phyloP scores from a whole-genome alignment of 2,329 filamentous ascomycete species.

The Monosporascus ibericus region DNA sequence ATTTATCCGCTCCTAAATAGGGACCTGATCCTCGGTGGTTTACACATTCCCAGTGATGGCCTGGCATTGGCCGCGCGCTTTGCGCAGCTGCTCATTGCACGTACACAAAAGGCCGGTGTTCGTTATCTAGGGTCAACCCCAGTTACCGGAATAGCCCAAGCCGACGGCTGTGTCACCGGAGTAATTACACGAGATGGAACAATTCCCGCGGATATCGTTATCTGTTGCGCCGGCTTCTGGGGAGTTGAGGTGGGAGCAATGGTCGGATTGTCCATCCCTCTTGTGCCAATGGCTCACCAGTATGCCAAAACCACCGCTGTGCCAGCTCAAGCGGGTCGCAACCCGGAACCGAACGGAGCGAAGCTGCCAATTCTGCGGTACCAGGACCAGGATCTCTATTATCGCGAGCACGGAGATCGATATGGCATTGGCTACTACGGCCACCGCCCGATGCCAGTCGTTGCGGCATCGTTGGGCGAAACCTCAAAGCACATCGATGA shows the following conservation, averaged over 20 bases:
- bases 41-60: slow-evolving; percentile 56
- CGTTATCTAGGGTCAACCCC: slow-evolving; percentile 49
- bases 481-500: slow-evolving; percentile 50
- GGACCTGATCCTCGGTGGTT: slow-evolving; percentile 48
- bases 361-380: slow-evolving; percentile 53
- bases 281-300: slow-evolving; percentile 57
- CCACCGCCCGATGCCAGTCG: slow-evolving; percentile 55
- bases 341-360: slow-evolving; percentile 38
- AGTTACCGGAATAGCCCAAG: slow-evolving; percentile 50
- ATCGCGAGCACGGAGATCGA: slow-evolving; percentile 57
- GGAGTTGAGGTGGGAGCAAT: slow-evolving; percentile 59
- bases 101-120: slow-evolving; percentile 52
- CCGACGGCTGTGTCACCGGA: slow-evolving; percentile 45
- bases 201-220: slow-evolving; percentile 52
- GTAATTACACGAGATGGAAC: slow-evolving; percentile 43
- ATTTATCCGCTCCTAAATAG: slow-evolving; percentile 50
- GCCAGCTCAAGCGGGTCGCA: slow-evolving; percentile 28
- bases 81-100: slow-evolving; percentile 53
- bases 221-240: slow-evolving; percentile 62
- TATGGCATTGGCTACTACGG: slow-evolving; percentile 60
- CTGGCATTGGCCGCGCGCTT: slow-evolving; percentile 56
- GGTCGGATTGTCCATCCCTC: slow-evolving; percentile 50
- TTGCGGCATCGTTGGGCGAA: slow-evolving; percentile 45
- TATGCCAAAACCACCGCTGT: slow-evolving; percentile 57
- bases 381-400: slow-evolving; percentile 60